Percentiles rank a stretch among this genome's conserved stretches.
phyloP scores from a whole-genome alignment of 179 eudicot species.

The Camellia oleifera region DNA sequence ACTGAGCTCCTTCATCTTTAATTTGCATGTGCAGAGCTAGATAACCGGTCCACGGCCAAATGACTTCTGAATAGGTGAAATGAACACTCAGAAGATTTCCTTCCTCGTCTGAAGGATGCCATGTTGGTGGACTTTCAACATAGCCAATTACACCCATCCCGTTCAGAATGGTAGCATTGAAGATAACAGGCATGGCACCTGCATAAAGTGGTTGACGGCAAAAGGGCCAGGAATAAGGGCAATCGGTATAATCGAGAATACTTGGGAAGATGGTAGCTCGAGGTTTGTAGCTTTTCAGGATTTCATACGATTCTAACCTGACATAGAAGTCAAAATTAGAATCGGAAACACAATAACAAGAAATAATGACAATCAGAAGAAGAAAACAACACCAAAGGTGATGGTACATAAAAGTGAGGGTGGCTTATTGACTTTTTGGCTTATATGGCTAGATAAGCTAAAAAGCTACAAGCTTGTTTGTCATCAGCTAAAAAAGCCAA shows the following conservation, averaged over 20 bases:
- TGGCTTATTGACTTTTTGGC: too few species aligned
- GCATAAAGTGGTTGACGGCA: constrained; percentile 98
- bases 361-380: background rate
- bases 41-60: constrained; percentile 99
- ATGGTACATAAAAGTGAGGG: background rate
- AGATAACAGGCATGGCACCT: constrained; percentile 96
- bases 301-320: constrained; percentile 95
- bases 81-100: constrained; percentile 89
- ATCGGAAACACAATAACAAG: background rate
- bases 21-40: constrained; percentile 94
- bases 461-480: too few species aligned
- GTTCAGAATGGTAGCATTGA: constrained; percentile 85
- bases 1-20: constrained; percentile 92
- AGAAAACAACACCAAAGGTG: background rate
- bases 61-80: constrained; percentile 79
- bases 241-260: constrained; percentile 77
- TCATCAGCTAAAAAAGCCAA: too few species aligned
- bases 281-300: constrained; percentile 78
- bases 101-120: constrained; percentile 89
- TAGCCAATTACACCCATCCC: constrained; percentile 98
- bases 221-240: constrained; percentile 98
- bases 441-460: too few species aligned
- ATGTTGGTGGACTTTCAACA: constrained; percentile 67
- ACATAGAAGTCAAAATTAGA: constrained; percentile 28
- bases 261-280: constrained; percentile 88